A percentile compares a stretch with the other conserved stretches of the same genome.
These are phyloP conservation scores for Mucor lusitanicus DNA, from an alignment of 371 early-diverging fungal genomes.

Conservation along the genomic window DNA sequence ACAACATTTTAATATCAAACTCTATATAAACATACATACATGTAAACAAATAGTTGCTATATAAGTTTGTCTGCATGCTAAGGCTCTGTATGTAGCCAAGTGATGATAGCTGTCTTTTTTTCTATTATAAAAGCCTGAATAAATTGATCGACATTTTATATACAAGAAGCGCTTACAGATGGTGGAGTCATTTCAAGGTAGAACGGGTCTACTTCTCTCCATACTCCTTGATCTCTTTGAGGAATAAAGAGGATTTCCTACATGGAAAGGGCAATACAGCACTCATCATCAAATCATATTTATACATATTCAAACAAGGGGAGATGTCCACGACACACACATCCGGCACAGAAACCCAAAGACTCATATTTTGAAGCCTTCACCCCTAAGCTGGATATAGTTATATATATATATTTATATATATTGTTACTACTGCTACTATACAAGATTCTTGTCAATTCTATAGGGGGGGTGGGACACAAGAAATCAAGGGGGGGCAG, in stretches of 20 bases:
- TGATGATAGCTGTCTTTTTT: not conserved
- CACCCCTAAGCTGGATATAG: not conserved
- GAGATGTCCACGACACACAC: not conserved
- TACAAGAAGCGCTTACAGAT: not conserved
- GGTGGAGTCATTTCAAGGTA: not conserved
- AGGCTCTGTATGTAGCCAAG: not conserved
- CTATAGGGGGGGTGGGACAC: conserved; percentile 1
- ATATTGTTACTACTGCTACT: not conserved
- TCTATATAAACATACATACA: not conserved
- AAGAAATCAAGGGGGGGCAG: not conserved
- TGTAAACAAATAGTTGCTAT: not conserved
- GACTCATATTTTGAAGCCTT: not conserved
- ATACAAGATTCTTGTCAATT: conserved; percentile 1
- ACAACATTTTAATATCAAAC: conserved; percentile 4
- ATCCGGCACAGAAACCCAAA: not conserved
- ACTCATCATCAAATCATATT: not conserved
- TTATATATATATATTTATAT: not conserved
- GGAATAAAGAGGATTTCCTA: not conserved
- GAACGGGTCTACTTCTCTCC: not conserved
- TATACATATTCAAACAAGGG: conserved; percentile 1
- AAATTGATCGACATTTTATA: not conserved
- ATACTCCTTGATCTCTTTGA: not conserved
- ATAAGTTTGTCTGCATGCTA: not conserved
- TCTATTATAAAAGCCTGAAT: not conserved
- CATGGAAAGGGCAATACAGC: not conserved